Percentiles rank a stretch among this genome's conserved stretches.
Evolutionary conservation across 306 rosid species (phyloP).

Genomic region (Vigna mungo): DNA sequence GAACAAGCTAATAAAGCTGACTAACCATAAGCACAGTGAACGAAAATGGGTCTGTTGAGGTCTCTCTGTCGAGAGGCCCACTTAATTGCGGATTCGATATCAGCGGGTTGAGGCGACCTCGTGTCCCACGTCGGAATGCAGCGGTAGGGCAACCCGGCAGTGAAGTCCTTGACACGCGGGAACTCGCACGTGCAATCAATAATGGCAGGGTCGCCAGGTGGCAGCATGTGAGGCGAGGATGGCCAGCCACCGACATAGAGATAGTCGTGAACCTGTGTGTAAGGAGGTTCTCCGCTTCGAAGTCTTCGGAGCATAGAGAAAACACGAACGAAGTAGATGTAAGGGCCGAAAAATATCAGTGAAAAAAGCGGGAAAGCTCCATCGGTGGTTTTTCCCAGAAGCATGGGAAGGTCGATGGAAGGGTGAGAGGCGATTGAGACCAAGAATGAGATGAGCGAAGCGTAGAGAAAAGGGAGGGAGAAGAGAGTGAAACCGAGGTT

Average conservation of each 20-base stretch:
- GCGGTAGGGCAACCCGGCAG: slow-evolving; percentile 56
- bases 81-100: slow-evolving; percentile 75
- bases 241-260: slow-evolving; percentile 97
- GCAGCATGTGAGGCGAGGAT: slow-evolving; percentile 65
- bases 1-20: neutral
- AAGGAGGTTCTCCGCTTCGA: slow-evolving; percentile 69
- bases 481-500: slow-evolving; percentile 54
- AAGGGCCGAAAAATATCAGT: slow-evolving; percentile 71
- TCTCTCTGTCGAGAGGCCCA: slow-evolving; percentile 82
- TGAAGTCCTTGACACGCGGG: slow-evolving; percentile 61
- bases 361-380: slow-evolving; percentile 79
- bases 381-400: slow-evolving; percentile 72
- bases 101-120: slow-evolving; percentile 69
- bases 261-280: slow-evolving; percentile 62
- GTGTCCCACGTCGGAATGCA: slow-evolving; percentile 96
- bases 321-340: slow-evolving; percentile 69
- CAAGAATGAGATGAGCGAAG: slow-evolving; percentile 59
- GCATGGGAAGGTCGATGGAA: slow-evolving; percentile 73
- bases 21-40: slow-evolving; percentile 90
- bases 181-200: slow-evolving; percentile 93
- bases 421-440: slow-evolving; percentile 84
- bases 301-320: slow-evolving; percentile 71
- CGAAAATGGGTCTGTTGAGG: slow-evolving; percentile 69
- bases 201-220: slow-evolving; percentile 82
- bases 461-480: slow-evolving; percentile 72